These are phyloP conservation scores for Cystoisospora suis DNA, from an alignment of 169 alveolate genomes.

Conservation along the genomic window DNA sequence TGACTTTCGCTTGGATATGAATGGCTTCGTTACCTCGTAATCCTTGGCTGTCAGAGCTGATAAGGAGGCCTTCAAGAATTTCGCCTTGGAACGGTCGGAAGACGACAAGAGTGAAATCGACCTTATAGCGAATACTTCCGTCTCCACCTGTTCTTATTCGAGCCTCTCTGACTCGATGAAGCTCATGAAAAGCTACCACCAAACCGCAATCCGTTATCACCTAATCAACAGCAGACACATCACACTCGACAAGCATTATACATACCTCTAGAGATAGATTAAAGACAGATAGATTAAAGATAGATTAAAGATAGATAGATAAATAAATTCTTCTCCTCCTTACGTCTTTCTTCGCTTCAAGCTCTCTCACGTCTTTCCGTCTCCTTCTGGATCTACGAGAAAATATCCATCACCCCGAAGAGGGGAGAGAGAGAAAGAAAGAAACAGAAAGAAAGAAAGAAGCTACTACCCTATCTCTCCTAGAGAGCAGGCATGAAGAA, in stretches of 20 bases:
- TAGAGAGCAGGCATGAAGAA: neutral
- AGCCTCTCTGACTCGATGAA: constrained; percentile 23
- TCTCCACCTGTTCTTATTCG: constrained; percentile 27
- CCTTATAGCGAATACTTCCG: constrained; percentile 46
- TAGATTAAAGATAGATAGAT: neutral
- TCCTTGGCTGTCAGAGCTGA: neutral
- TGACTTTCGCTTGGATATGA: neutral
- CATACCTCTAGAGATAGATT: neutral
- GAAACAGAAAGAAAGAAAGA: neutral
- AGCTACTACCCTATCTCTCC: neutral
- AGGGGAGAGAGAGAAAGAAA: neutral
- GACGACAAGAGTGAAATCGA: constrained; percentile 31
- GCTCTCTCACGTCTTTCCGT: neutral
- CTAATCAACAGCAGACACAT: neutral
- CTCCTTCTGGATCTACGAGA: neutral
- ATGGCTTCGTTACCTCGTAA: neutral
- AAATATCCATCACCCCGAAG: neutral
- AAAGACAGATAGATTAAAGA: neutral
- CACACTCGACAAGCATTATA: neutral
- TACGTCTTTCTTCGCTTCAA: neutral
- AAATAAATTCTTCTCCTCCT: neutral
- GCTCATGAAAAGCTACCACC: constrained; percentile 37
- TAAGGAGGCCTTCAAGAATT: constrained; percentile 38
- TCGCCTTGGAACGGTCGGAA: constrained; percentile 49
- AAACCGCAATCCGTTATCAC: constrained; percentile 34